Percentiles rank a stretch among this genome's conserved stretches.
phyloP scores from a whole-genome alignment of 1,284 basidiomycete species.

The Ustilago tritici region DNA sequence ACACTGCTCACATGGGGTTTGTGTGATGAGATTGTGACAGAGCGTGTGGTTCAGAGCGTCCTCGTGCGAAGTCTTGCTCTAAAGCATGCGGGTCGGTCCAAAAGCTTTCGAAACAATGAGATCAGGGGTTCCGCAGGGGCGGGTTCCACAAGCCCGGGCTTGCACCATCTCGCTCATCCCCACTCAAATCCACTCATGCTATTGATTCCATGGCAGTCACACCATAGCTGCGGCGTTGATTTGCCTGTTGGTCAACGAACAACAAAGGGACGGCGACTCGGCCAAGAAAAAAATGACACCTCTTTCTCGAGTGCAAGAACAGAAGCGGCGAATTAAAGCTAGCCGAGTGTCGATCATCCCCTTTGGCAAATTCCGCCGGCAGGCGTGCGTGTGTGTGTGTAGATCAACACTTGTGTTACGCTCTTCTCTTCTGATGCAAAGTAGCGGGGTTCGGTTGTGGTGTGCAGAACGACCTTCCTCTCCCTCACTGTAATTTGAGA shows the following conservation, averaged over 20 bases:
- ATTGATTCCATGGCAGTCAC: background rate
- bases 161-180: background rate
- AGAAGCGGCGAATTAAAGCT: background rate
- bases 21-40: background rate
- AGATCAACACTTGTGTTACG: background rate
- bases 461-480: too few relatives aligned
- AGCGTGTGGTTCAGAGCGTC: too few relatives aligned
- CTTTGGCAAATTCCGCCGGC: background rate
- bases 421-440: too few relatives aligned
- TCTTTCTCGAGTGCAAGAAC: background rate
- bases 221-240: background rate
- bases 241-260: too few relatives aligned
- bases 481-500: too few relatives aligned
- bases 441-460: too few relatives aligned
- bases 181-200: too few relatives aligned
- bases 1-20: background rate
- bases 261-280: background rate
- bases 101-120: background rate
- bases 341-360: conserved; percentile 1
- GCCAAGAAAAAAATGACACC: background rate
- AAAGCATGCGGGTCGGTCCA: background rate
- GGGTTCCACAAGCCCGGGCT: background rate
- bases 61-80: background rate
- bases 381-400: background rate
- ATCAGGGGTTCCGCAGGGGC: background rate